Conservation (phyloP, 306 rosid genomes). For the Rosa chinensis region DNA sequence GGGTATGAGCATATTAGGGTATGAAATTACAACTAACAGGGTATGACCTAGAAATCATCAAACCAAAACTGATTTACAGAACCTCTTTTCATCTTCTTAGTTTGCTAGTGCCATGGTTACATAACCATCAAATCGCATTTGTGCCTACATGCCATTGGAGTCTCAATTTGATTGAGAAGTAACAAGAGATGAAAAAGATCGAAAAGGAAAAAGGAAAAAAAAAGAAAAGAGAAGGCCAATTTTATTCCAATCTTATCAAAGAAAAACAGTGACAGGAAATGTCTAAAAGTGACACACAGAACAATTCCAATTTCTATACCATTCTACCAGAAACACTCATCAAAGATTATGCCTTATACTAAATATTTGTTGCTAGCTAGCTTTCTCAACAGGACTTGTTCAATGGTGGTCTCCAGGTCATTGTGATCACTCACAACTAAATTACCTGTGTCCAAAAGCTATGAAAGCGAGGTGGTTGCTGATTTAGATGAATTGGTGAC, state of each 20-base stretch:
- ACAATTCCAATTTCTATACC: neutral
- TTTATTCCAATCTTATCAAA: too few species aligned
- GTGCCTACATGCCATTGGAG: neutral
- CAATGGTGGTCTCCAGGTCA: too few species aligned
- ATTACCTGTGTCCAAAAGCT: too few species aligned
- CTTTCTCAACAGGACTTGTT: too few species aligned
- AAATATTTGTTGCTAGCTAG: too few species aligned
- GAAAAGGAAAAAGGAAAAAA: too few species aligned
- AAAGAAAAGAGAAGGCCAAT: too few species aligned
- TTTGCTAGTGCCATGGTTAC: neutral
- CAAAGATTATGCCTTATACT: neutral
- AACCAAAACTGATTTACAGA: neutral
- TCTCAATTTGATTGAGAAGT: neutral
- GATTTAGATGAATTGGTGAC: too few species aligned
- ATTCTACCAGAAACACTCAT: neutral
- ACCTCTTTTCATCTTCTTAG: too few species aligned
- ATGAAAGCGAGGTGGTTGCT: too few species aligned
- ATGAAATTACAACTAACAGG: neutral
- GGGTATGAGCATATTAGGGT: neutral
- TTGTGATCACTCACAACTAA: too few species aligned
- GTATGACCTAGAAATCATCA: neutral
- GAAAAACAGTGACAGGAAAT: too few species aligned
- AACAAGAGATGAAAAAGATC: neutral
- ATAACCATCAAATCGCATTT: neutral
- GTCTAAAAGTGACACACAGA: neutral